These are phyloP conservation scores for Phytophthora niederhauseri DNA, from an alignment of 352 stramenopile species.

Conservation along the genomic window DNA sequence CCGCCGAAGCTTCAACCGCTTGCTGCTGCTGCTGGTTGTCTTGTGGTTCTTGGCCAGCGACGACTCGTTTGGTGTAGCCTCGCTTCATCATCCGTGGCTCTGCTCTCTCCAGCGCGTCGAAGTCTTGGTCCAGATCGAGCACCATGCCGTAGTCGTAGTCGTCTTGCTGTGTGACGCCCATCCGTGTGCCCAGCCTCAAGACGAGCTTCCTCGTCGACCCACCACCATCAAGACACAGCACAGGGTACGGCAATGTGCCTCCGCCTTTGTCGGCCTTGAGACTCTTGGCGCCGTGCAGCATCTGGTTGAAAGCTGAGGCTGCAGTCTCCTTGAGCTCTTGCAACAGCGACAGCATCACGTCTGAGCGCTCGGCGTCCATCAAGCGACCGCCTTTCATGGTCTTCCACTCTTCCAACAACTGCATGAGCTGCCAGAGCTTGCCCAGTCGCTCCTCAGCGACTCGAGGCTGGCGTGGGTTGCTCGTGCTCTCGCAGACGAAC, in stretches of 20 bases:
- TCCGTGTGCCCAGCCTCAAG: constrained; percentile 49
- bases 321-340: constrained; percentile 61
- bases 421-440: constrained; percentile 78
- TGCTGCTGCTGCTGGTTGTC: constrained; percentile 8
- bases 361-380: constrained; percentile 61
- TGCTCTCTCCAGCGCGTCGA: constrained; percentile 31
- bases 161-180: constrained; percentile 50
- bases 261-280: constrained; percentile 27
- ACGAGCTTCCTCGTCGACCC: constrained; percentile 45
- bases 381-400: constrained; percentile 71
- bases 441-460: constrained; percentile 57
- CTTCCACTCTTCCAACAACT: constrained; percentile 79
- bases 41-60: constrained; percentile 33
- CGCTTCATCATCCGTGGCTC: constrained; percentile 32
- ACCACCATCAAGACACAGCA: constrained; percentile 51
- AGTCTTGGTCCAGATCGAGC: constrained; percentile 62
- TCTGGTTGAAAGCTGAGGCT: constrained; percentile 48
- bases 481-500: constrained; percentile 60
- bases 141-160: constrained; percentile 72
- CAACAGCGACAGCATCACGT: constrained; percentile 54
- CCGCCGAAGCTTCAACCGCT: constrained; percentile 26
- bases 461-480: constrained; percentile 33
- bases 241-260: constrained; percentile 55
- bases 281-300: constrained; percentile 41
- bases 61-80: constrained; percentile 46